Evolutionary conservation across 2,329 filamentous ascomycete genomes (phyloP).

Genomic region (Neocucurbitaria cava): DNA sequence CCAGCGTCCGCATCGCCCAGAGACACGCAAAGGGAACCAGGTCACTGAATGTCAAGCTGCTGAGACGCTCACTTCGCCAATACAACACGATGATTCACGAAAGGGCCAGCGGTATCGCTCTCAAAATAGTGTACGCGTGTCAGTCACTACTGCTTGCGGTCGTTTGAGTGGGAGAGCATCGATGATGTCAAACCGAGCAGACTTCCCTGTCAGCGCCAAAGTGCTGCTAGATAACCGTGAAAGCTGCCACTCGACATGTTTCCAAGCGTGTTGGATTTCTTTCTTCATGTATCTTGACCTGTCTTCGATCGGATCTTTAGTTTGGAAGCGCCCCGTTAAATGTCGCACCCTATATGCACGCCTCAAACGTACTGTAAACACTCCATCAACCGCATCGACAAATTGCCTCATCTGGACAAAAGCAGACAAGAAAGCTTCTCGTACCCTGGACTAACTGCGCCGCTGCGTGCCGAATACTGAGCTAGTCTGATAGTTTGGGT

Average conservation of each 20-base stretch:
- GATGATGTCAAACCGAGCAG: slow-evolving; percentile 28
- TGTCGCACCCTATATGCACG: not conserved
- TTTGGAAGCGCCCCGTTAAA: not conserved
- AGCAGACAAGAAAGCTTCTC: slow-evolving; percentile 1
- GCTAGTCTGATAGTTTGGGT: not conserved
- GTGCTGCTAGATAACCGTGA: slow-evolving; percentile 8
- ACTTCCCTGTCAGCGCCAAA: slow-evolving; percentile 9
- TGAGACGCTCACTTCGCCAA: not conserved
- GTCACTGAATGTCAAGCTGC: not conserved
- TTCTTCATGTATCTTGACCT: not conserved
- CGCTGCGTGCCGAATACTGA: slow-evolving; percentile 2
- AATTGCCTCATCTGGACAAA: slow-evolving; percentile 3
- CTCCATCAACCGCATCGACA: slow-evolving; percentile 14
- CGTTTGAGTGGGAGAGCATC: slow-evolving; percentile 11
- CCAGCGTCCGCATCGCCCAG: not conserved
- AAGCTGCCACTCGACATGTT: slow-evolving; percentile 1
- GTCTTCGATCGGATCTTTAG: not conserved
- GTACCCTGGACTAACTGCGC: slow-evolving; percentile 1
- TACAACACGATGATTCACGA: not conserved
- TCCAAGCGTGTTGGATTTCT: not conserved
- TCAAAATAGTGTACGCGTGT: slow-evolving; percentile 14
- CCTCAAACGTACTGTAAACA: slow-evolving; percentile 30
- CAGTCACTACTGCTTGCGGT: slow-evolving; percentile 16
- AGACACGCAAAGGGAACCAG: not conserved
- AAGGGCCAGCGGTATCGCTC: not conserved